Base-by-base conservation (phyloP, 345 rosid genomes). In the Laguncularia racemosa region DNA sequence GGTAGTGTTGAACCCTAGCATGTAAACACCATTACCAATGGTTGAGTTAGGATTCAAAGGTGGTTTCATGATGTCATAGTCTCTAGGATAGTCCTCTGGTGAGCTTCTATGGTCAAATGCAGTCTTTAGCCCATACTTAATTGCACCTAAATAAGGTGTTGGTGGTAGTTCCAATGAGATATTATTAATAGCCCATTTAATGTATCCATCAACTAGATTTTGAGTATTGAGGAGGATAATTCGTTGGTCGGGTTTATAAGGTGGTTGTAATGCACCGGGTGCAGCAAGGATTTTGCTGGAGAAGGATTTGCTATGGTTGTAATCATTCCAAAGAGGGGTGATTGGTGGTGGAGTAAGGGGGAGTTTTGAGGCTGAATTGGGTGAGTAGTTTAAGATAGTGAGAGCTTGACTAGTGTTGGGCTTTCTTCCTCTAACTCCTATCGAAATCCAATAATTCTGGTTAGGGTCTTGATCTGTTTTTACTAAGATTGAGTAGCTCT, bases 121-220 rank as follows among this genome's bases (percentile, higher is more conserved):
- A 13, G 14, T 6, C 43, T 28, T 66, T 2, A 93, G 57, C 18
- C 67, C 62, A 50, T 64, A 73, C 48, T 79, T 87, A 2, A 93
- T 70, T 28, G 96, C 70, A 1, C 91, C 95, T 6, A 93, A 60
- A 62, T 86, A 93, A 14, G 99, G 97, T 12, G 99, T 93, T 0
- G 76, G 5, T 2, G 97, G 89, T 1, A 82, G 64, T 2, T 56
- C 20, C 1, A 93, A 75, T 16, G 99, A 86, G 3, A 93, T 69
- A 54, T 89, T 93, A 65, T 89, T 93, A 43, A 86, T 59, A 0
- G 95, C 76, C 97, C 99, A 93, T 52, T 78, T 86, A 4, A 60
- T 79, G 47, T 14, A 64, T 8, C 88, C 96, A 50, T 79, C 60
- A 66, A 78, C 52, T n/a, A 12, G 43, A 72, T 78, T 93, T 56